Evolutionary conservation across 495 filamentous ascomycete species (phyloP).

Genomic region (Articulospora tetracladia): DNA sequence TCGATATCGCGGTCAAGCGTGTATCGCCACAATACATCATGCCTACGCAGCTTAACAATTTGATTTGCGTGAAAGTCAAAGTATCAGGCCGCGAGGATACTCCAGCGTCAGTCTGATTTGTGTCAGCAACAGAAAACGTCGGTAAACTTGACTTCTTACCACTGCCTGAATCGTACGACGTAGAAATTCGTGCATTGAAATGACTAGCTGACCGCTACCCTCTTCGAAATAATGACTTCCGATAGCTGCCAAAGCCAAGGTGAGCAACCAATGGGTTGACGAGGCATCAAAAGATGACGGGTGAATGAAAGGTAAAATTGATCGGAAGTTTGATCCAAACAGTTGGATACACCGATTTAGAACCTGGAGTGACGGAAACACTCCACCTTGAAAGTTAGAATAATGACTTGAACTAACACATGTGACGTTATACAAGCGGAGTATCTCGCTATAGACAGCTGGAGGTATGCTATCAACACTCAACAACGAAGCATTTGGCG

Average conservation of each 20-base stretch:
- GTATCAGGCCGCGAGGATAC: constrained; percentile 21
- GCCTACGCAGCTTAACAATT: constrained; percentile 40
- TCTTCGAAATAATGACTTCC: constrained; percentile 36
- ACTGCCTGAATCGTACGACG: constrained; percentile 33
- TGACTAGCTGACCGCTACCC: constrained; percentile 28
- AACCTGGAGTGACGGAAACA: constrained; percentile 32
- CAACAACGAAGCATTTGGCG: constrained; percentile 12
- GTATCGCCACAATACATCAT: constrained; percentile 35
- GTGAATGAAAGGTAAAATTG: constrained; percentile 44
- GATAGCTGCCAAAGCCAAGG: constrained; percentile 40
- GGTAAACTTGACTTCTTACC: constrained; percentile 24
- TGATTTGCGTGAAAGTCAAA: constrained; percentile 34
- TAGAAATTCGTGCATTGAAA: constrained; percentile 42
- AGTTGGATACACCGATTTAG: constrained; percentile 32
- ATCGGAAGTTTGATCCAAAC: constrained; percentile 39
- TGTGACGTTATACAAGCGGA: constrained; percentile 31
- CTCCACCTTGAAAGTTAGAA: constrained; percentile 31
- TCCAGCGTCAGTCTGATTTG: constrained; percentile 24
- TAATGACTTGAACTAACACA: constrained; percentile 36
- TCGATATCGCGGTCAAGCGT: constrained; percentile 25
- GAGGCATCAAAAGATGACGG: constrained; percentile 36
- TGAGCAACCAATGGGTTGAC: constrained; percentile 39
- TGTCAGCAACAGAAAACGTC: neutral
- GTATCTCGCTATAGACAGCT: constrained; percentile 33
- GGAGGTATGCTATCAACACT: constrained; percentile 25